Conservation (phyloP, 2,329 filamentous ascomycete species). For the Cadophora gregata region DNA sequence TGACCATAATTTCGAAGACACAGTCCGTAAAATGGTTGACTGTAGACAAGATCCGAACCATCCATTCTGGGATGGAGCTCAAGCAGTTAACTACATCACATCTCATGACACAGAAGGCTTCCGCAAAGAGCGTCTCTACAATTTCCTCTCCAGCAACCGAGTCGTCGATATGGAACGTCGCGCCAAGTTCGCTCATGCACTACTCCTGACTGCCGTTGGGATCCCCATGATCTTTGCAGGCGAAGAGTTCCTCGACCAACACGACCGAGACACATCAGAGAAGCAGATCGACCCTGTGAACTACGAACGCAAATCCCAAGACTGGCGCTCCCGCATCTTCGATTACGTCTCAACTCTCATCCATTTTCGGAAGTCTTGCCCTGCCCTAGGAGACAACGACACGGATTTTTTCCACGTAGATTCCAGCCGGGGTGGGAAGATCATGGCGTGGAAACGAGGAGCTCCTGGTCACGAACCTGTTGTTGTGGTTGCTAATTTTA, state of each 20-base stretch:
- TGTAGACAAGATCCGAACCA: conserved; percentile 29
- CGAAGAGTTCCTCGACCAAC: conserved; percentile 32
- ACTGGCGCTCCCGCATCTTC: conserved; percentile 28
- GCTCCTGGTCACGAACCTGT: conserved; percentile 19
- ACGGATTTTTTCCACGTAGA: conserved; percentile 30
- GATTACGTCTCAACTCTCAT: conserved; percentile 30
- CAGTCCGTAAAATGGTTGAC: conserved; percentile 31
- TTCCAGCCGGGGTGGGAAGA: conserved; percentile 27
- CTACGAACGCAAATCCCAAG: conserved; percentile 30
- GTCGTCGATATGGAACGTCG: conserved; percentile 28
- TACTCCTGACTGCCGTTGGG: conserved; percentile 26
- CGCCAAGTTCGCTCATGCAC: conserved; percentile 28
- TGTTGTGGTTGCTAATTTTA: conserved; percentile 32
- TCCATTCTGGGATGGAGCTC: conserved; percentile 30
- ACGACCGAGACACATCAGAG: conserved; percentile 24
- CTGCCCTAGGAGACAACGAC: conserved; percentile 30
- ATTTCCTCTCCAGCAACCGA: conserved; percentile 25
- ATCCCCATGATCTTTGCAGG: conserved; percentile 35
- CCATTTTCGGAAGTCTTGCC: conserved; percentile 26
- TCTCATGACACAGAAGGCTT: conserved; percentile 32
- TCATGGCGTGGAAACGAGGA: conserved; percentile 34
- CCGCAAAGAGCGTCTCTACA: conserved; percentile 30
- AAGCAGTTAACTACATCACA: conserved; percentile 33
- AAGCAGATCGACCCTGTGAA: conserved; percentile 33
- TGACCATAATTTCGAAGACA: conserved; percentile 26